Evolutionary conservation across 257 asterid species (phyloP).

Genomic region (Capsicum baccatum): DNA sequence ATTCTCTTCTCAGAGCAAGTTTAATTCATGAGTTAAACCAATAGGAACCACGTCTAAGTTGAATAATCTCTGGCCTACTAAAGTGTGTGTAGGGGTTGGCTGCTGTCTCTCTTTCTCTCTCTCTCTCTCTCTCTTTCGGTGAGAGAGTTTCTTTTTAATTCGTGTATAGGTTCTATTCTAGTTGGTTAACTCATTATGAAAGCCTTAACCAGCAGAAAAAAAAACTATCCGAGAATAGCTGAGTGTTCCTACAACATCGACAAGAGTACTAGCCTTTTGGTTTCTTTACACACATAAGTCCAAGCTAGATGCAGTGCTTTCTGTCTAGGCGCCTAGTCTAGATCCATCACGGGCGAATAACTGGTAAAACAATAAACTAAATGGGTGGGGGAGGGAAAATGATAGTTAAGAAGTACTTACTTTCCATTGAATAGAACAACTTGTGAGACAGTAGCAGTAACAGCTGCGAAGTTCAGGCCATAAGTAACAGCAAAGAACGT

Average conservation of each 20-base stretch:
- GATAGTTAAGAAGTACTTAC: constrained; percentile 43
- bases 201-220: not conserved
- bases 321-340: not conserved
- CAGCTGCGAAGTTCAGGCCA: constrained; percentile 69
- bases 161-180: not conserved
- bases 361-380: not conserved
- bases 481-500: constrained; percentile 59
- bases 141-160: not conserved
- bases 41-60: not conserved
- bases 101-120: not conserved
- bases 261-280: not conserved
- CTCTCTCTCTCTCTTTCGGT: not conserved
- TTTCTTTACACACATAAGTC: not conserved
- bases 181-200: not conserved
- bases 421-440: constrained; percentile 72
- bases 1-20: not conserved
- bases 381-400: not conserved
- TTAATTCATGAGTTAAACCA: not conserved
- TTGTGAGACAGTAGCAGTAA: constrained; percentile 65
- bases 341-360: not conserved
- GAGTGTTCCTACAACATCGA: not conserved
- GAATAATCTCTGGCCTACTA: not conserved
- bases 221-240: not conserved
- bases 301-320: not conserved
- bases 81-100: not conserved